phyloP scores from a whole-genome alignment of 176 grass and related monocot species.

The Alopecurus myosuroides region DNA sequence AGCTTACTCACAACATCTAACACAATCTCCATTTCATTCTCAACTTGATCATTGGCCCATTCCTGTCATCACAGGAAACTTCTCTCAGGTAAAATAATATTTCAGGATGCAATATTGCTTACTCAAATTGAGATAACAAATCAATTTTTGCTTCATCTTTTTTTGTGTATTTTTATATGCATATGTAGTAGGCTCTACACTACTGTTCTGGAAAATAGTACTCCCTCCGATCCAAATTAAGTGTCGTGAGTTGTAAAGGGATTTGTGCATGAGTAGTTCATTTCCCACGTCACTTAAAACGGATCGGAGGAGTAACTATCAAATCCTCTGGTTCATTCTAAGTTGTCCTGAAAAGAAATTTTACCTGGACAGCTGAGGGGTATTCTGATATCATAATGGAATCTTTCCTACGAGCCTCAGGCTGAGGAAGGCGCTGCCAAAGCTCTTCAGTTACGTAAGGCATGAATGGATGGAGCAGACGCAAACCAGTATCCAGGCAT shows the following conservation, averaged over 20 bases:
- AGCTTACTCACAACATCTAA: conserved; percentile 64
- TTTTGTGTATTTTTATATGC: conserved; percentile 4
- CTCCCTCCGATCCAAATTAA: too few relatives aligned
- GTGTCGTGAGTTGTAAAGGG: too few relatives aligned
- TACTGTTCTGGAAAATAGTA: not conserved
- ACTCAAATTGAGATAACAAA: not conserved
- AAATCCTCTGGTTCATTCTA: not conserved
- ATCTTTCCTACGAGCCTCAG: conserved; percentile 56
- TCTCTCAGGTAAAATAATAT: not conserved
- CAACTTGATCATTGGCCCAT: conserved; percentile 66
- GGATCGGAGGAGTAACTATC: too few relatives aligned
- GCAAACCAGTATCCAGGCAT: conserved; percentile 76
- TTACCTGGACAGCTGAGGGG: conserved; percentile 72
- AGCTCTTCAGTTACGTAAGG: conserved; percentile 94
- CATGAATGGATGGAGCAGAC: conserved; percentile 93
- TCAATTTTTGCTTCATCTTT: not conserved
- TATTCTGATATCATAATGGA: conserved; percentile 94
- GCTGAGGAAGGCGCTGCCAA: conserved; percentile 84
- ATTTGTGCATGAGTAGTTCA: too few relatives aligned
- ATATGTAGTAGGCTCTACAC: not conserved
- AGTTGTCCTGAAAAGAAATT: conserved; percentile 23
- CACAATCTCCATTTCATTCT: conserved; percentile 74
- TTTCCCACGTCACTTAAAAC: too few relatives aligned
- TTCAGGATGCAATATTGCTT: not conserved
- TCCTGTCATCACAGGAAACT: conserved; percentile 30